Conservation (phyloP, 2,329 filamentous ascomycete genomes). For the Ciborinia camelliae region DNA sequence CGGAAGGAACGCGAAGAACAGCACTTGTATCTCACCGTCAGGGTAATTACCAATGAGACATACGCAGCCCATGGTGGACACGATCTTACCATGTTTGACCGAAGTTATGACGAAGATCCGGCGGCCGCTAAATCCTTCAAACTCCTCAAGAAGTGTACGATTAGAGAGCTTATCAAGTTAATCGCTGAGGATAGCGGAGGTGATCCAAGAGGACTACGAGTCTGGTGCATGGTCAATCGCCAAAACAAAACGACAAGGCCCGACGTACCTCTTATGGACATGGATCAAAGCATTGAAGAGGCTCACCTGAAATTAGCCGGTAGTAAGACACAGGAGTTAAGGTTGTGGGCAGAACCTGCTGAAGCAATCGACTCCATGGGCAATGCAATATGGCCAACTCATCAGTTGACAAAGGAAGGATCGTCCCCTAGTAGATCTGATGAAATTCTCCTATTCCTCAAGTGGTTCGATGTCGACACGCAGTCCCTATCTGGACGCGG, state of each 20-base stretch:
- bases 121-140: constrained; percentile 71
- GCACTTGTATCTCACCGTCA: constrained; percentile 84
- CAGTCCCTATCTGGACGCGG: constrained; percentile 75
- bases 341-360: constrained; percentile 82
- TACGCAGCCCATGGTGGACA: constrained; percentile 81
- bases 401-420: constrained; percentile 54
- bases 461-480: constrained; percentile 77
- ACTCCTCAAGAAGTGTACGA: constrained; percentile 68
- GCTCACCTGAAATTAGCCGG: constrained; percentile 61
- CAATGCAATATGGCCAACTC: constrained; percentile 67
- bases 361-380: constrained; percentile 65
- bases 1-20: constrained; percentile 90
- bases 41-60: constrained; percentile 75
- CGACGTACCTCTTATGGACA: constrained; percentile 78
- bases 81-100: constrained; percentile 71
- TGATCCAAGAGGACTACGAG: constrained; percentile 67
- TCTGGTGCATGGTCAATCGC: constrained; percentile 98
- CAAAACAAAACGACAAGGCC: constrained; percentile 96
- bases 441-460: constrained; percentile 80
- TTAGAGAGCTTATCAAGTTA: constrained; percentile 68
- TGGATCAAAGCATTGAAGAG: constrained; percentile 75
- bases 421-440: constrained; percentile 55
- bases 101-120: constrained; percentile 52
- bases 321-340: constrained; percentile 65
- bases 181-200: constrained; percentile 68